Base-by-base conservation (phyloP, 805 yeast species). In the Zygosaccharomyces bailii region DNA sequence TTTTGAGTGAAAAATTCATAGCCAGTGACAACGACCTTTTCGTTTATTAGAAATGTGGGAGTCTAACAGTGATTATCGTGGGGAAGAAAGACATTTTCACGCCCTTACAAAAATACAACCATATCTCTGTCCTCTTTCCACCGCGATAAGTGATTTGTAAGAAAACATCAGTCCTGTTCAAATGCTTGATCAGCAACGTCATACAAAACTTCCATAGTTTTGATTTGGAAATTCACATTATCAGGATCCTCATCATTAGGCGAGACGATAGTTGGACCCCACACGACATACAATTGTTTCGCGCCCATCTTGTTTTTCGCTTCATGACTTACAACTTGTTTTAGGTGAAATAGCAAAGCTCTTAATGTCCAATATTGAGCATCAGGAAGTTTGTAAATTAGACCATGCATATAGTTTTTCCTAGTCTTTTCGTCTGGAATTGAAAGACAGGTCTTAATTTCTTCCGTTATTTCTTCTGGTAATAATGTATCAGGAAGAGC, bases 351-450 rank as follows among this genome's bases (percentile, higher is more conserved):
- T 1, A 90, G 70, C 52, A 93, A 69, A 27, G 87, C 80, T 52
- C 97, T 72, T 54, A 93, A 72, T 0, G 98, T 90, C 73, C 95
- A 90, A 63, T 93, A 93, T 46, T 91, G 88, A 1, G 95, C 93
- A 67, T 93, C 99, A 0, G 97, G 96, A 44, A 93, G 74, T 53
- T 86, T 85, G 69, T 84, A 93, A 36, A 93, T 86, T 47, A 87
- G 76, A 35, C 88, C 86, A 65, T 93, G 99, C 55, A 93, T 73
- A 23, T 72, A 72, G 58, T 88, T 91, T 47, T 86, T 79, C 46
- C 85, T 75, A 52, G 80, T 73, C 10, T 71, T 71, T 14, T 73
- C 73, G 55, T 84, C 86, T 23, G 70, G 75, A 40, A 88, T 80
- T 38, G 93, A 72, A 40, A 93, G 70, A 5, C 96, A 95, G 2